Evolutionary conservation across 495 filamentous ascomycete species (phyloP).

Genomic region (Thermothielavioides terrestris): DNA sequence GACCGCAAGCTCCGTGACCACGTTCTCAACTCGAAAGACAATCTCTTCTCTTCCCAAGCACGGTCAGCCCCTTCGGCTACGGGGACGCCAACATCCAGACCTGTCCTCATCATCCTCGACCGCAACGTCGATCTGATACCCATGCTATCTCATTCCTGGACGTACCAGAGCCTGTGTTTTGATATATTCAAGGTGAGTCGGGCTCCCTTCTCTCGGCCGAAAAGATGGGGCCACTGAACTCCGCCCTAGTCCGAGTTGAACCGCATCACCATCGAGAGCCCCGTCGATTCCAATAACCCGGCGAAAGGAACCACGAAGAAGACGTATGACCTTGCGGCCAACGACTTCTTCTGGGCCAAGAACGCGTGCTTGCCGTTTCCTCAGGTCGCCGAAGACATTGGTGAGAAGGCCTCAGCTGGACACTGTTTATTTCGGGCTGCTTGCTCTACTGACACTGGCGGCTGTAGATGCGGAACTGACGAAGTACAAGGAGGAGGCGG

Average conservation of each 20-base stretch:
- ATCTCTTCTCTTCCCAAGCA: slow-evolving; percentile 60
- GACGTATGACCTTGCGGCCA: slow-evolving; percentile 79
- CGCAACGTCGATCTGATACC: slow-evolving; percentile 92
- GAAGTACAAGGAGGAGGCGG: slow-evolving; percentile 91
- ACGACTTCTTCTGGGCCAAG: slow-evolving; percentile 95
- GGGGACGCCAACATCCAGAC: slow-evolving; percentile 57
- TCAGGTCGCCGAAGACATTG: slow-evolving; percentile 90
- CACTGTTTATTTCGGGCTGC: no score
- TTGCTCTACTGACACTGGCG: neutral
- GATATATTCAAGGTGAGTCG: slow-evolving; percentile 57
- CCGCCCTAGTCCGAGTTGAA: slow-evolving; percentile 48
- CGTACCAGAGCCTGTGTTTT: slow-evolving; percentile 91
- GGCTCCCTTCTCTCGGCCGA: neutral
- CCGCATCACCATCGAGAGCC: slow-evolving; percentile 85
- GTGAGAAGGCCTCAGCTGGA: slow-evolving; percentile 1
- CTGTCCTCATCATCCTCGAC: slow-evolving; percentile 83
- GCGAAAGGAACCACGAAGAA: slow-evolving; percentile 66
- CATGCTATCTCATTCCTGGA: slow-evolving; percentile 99
- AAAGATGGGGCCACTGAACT: neutral
- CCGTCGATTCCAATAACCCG: slow-evolving; percentile 65
- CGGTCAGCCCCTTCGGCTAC: slow-evolving; percentile 34
- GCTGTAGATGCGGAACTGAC: slow-evolving; percentile 59
- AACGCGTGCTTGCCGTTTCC: slow-evolving; percentile 93
- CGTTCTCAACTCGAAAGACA: slow-evolving; percentile 93
- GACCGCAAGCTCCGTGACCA: slow-evolving; percentile 95